These are phyloP conservation scores for Fragaria iinumae DNA, from an alignment of 306 rosid genomes.

Conservation along the genomic window DNA sequence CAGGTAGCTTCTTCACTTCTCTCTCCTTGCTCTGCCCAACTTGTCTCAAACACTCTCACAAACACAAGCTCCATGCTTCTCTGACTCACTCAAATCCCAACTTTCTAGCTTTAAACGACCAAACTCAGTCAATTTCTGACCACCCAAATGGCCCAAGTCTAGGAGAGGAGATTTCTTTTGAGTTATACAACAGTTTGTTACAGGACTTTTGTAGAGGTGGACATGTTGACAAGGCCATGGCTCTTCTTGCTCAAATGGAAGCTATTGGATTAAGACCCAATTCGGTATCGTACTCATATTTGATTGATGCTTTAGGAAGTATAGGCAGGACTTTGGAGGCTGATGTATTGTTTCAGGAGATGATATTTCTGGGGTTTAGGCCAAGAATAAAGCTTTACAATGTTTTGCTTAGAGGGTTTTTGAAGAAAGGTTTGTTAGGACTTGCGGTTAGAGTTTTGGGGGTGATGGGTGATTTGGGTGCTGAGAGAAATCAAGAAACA, in stretches of 20 bases:
- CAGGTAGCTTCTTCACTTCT: slow-evolving; percentile 23
- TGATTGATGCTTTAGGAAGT: slow-evolving; percentile 65
- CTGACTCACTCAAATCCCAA: slow-evolving; percentile 13
- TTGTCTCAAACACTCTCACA: slow-evolving; percentile 16
- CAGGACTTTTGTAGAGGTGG: slow-evolving; percentile 50
- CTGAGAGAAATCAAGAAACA: slow-evolving; percentile 43
- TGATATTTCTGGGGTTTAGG: slow-evolving; percentile 44
- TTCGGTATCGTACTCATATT: slow-evolving; percentile 35
- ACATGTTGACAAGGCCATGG: slow-evolving; percentile 52
- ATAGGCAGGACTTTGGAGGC: slow-evolving; percentile 75
- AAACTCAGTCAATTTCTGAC: slow-evolving; percentile 5
- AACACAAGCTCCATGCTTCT: slow-evolving; percentile 14
- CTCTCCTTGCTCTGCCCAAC: slow-evolving; percentile 19
- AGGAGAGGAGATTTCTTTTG: slow-evolving; percentile 49
- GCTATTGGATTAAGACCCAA: slow-evolving; percentile 48
- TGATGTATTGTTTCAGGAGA: slow-evolving; percentile 64
- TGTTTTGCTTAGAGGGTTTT: slow-evolving; percentile 59
- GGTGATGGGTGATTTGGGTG: slow-evolving; percentile 45
- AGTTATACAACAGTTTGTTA: slow-evolving; percentile 37
- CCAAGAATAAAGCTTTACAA: slow-evolving; percentile 53
- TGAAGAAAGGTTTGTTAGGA: slow-evolving; percentile 69
- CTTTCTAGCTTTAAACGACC: slow-evolving; percentile 17
- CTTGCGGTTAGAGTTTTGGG: slow-evolving; percentile 40
- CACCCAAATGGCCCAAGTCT: slow-evolving; percentile 13
- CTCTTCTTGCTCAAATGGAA: slow-evolving; percentile 56